Conservation (phyloP, 352 stramenopile species). For the Globisporangium radiosum region DNA sequence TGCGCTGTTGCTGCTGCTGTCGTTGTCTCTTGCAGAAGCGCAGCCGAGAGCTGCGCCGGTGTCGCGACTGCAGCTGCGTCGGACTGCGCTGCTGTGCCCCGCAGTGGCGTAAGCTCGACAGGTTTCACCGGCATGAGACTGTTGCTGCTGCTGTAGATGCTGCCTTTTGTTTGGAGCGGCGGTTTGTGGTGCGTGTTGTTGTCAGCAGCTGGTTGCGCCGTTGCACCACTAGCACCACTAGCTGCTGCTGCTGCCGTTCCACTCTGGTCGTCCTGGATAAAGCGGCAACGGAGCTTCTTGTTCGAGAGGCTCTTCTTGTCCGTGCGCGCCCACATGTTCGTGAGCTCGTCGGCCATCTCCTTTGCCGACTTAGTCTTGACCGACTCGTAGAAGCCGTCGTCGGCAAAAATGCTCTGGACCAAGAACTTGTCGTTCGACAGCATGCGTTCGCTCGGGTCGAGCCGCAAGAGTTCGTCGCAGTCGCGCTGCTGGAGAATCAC, state of each 20-base stretch:
- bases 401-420: conserved; percentile 81
- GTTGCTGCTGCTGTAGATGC: conserved; percentile 24
- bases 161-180: conserved; percentile 15
- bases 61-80: conserved; percentile 24
- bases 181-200: conserved; percentile 6
- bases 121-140: conserved; percentile 10
- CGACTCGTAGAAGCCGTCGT: conserved; percentile 81
- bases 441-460: conserved; percentile 71
- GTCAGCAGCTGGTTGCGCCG: not conserved
- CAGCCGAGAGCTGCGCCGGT: conserved; percentile 45
- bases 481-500: conserved; percentile 88
- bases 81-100: too few species aligned
- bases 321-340: conserved; percentile 77
- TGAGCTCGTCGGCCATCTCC: conserved; percentile 85
- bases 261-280: conserved; percentile 49
- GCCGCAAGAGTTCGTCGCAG: conserved; percentile 76
- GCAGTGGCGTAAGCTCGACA: too few species aligned
- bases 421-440: conserved; percentile 89
- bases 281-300: conserved; percentile 87
- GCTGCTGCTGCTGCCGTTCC: not conserved
- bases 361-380: conserved; percentile 85
- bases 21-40: conserved; percentile 43
- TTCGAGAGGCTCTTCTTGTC: conserved; percentile 79
- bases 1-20: not conserved
- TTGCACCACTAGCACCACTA: not conserved